phyloP scores from a whole-genome alignment of 768 basidiomycete genomes.

The Boletus rubroflammeus region DNA sequence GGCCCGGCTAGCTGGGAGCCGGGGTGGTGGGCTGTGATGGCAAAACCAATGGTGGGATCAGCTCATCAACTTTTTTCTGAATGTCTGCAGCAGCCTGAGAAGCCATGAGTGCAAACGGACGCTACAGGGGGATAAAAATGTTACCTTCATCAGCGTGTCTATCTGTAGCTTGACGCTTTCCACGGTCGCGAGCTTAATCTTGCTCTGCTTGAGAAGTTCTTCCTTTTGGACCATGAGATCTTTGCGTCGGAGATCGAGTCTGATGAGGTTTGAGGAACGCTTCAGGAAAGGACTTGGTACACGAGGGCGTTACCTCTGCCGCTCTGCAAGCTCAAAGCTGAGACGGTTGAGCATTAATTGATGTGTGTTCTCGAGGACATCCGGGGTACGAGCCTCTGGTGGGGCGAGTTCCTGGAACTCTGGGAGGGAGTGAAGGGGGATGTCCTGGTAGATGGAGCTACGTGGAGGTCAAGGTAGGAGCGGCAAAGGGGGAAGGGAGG shows the following conservation, averaged over 20 bases:
- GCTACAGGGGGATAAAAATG: not conserved
- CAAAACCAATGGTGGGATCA: conserved; percentile 46
- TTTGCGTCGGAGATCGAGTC: conserved; percentile 67
- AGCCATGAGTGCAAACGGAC: conserved; percentile 13
- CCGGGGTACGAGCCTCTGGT: conserved; percentile 56
- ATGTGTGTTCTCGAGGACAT: conserved; percentile 65
- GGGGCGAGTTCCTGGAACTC: conserved; percentile 72
- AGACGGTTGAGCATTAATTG: conserved; percentile 86
- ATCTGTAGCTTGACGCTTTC: conserved; percentile 79
- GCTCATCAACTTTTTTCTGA: conserved; percentile 72
- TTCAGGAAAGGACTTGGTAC: conserved; percentile 3
- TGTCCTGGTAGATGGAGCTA: conserved; percentile 87
- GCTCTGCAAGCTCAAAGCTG: conserved; percentile 83
- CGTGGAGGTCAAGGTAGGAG: conserved; percentile 1
- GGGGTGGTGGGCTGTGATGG: conserved; percentile 27
- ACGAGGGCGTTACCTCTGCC: conserved; percentile 60
- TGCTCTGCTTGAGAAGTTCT: conserved; percentile 76
- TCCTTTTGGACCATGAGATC: conserved; percentile 71
- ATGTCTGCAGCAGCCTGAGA: conserved; percentile 63
- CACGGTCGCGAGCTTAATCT: conserved; percentile 63
- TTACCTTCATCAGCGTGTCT: conserved; percentile 71
- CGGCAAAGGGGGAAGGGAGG: not conserved
- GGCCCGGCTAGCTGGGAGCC: conserved; percentile 15
- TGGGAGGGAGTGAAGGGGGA: conserved; percentile 66
- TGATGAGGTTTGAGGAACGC: conserved; percentile 28